Conservation (phyloP, 352 stramenopile genomes). For the Elongisporangium undulatum region DNA sequence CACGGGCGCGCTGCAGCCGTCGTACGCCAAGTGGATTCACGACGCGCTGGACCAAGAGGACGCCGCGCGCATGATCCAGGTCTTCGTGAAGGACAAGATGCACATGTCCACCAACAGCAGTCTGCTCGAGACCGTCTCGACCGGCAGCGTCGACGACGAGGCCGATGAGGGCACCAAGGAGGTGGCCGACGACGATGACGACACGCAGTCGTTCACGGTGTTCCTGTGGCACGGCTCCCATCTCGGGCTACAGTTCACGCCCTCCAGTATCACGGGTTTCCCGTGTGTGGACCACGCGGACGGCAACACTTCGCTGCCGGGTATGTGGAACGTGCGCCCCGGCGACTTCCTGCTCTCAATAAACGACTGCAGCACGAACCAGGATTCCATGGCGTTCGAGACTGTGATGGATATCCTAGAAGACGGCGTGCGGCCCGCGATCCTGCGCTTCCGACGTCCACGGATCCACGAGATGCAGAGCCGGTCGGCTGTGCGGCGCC, state of each 20-base stretch:
- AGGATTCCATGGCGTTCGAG: constrained; percentile 32
- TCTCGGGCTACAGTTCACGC: constrained; percentile 41
- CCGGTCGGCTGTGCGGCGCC: background rate
- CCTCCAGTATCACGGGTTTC: constrained; percentile 43
- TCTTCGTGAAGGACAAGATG: constrained; percentile 21
- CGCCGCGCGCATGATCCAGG: constrained; percentile 28
- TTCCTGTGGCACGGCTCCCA: constrained; percentile 57
- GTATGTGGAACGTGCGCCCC: constrained; percentile 60
- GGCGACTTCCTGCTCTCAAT: constrained; percentile 60
- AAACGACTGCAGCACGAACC: constrained; percentile 43
- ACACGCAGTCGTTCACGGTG: constrained; percentile 48
- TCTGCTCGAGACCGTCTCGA: constrained; percentile 14
- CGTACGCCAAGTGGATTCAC: constrained; percentile 27
- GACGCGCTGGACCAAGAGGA: constrained; percentile 25
- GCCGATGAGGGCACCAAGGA: constrained; percentile 1
- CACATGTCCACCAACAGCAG: background rate
- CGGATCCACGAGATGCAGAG: constrained; percentile 34
- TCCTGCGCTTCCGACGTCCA: constrained; percentile 58
- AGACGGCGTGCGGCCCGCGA: constrained; percentile 49
- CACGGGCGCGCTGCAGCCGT: constrained; percentile 2
- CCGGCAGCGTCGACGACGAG: constrained; percentile 8
- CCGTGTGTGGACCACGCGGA: constrained; percentile 45
- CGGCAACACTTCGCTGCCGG: constrained; percentile 57
- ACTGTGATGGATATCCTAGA: constrained; percentile 52
- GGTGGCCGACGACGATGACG: constrained; percentile 29